phyloP scores from a whole-genome alignment of 305 asterid genomes.

The Fraxinus floribunda region DNA sequence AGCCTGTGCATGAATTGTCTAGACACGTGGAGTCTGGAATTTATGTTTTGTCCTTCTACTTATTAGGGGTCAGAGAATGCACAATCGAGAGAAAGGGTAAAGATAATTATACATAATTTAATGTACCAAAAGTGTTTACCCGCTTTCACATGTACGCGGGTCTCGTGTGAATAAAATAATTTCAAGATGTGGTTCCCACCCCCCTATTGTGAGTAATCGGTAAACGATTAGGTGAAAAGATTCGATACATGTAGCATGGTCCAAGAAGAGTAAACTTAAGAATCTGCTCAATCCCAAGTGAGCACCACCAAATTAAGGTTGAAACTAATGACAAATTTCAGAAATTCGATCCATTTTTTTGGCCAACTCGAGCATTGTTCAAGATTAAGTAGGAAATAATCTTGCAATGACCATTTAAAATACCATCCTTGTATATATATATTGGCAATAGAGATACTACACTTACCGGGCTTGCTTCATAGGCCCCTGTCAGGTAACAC shows the following conservation, averaged over 20 bases:
- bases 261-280: not conserved
- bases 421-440: not conserved
- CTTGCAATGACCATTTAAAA: not conserved
- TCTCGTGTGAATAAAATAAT: too few relatives aligned
- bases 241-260: too few relatives aligned
- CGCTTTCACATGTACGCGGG: too few relatives aligned
- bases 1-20: not conserved
- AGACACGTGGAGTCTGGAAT: not conserved
- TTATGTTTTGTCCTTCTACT: not conserved
- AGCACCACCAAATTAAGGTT: not conserved
- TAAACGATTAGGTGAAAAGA: too few relatives aligned
- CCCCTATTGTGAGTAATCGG: too few relatives aligned
- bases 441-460: too few relatives aligned
- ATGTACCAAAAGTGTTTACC: too few relatives aligned
- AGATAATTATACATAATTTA: too few relatives aligned
- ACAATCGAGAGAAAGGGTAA: not conserved
- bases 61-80: not conserved
- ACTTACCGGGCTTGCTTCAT: too few relatives aligned
- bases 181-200: too few relatives aligned
- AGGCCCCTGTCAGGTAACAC: too few relatives aligned
- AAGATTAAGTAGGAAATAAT: not conserved
- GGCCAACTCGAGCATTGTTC: not conserved
- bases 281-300: not conserved
- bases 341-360: not conserved
- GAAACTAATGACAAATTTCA: not conserved